Conservation (phyloP, 108 stramenopile genomes). For the Nitzschia palea region DNA sequence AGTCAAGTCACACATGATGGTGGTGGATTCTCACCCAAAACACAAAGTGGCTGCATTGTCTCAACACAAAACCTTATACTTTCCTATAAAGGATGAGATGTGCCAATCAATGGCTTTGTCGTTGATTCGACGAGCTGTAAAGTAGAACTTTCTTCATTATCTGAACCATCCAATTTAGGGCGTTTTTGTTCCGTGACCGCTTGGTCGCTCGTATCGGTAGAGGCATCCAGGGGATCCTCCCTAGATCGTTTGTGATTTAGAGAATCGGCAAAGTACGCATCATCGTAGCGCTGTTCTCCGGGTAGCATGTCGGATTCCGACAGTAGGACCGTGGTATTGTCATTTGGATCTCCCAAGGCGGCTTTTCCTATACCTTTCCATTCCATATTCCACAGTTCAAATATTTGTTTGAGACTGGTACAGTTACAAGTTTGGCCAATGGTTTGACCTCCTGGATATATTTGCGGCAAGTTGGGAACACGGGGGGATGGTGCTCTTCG, state of each 20-base stretch:
- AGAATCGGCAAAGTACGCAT: constrained; percentile 56
- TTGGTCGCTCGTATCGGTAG: no score
- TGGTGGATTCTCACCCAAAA: no score
- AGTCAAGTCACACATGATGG: no score
- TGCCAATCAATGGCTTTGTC: no score
- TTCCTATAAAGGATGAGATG: no score
- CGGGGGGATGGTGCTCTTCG: constrained; percentile 66
- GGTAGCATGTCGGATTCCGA: constrained; percentile 8
- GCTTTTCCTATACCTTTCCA: constrained; percentile 2
- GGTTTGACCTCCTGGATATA: constrained; percentile 60
- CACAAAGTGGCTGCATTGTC: no score
- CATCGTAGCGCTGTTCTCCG: constrained; percentile 53
- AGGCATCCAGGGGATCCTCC: no score
- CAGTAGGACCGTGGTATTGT: neutral
- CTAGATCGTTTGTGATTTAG: no score
- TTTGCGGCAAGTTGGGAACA: constrained; percentile 51
- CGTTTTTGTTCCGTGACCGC: neutral
- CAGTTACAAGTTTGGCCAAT: constrained; percentile 67
- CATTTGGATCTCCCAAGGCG: neutral
- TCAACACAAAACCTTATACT: no score
- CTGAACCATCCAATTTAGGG: neutral
- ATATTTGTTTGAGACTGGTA: constrained; percentile 59
- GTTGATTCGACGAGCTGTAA: no score
- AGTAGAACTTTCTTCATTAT: no score
- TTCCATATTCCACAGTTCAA: constrained; percentile 71